Evolutionary conservation across 306 rosid species (phyloP).

Genomic region (Quercus agrifolia): DNA sequence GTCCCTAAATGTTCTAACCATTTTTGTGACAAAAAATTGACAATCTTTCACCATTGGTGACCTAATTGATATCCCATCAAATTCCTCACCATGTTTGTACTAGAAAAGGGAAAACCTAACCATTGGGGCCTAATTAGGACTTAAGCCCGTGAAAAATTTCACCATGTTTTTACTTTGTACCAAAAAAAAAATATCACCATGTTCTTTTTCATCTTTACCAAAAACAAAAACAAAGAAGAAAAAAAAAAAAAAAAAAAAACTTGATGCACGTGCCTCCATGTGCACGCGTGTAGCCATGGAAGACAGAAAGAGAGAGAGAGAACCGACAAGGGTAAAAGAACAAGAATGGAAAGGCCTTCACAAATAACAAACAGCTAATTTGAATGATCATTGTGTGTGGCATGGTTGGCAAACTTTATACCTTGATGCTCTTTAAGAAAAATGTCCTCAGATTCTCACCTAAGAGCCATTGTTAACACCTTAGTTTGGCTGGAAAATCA

Average conservation of each 20-base stretch:
- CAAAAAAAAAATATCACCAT: too few relatives aligned
- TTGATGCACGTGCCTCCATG: too few relatives aligned
- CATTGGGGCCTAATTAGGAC: too few relatives aligned
- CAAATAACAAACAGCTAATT: constrained; percentile 11
- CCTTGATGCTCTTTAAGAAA: neutral
- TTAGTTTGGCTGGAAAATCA: constrained; percentile 5
- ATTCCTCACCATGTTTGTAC: neutral
- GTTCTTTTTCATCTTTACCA: too few relatives aligned
- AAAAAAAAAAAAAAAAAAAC: too few relatives aligned
- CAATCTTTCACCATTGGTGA: neutral
- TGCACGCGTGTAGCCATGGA: too few relatives aligned
- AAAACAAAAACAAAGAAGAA: neutral
- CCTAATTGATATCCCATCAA: neutral
- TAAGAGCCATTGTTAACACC: neutral
- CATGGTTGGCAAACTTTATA: constrained; percentile 18
- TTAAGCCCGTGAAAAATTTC: too few relatives aligned
- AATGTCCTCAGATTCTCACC: neutral
- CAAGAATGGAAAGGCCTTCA: neutral
- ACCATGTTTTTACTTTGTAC: too few relatives aligned
- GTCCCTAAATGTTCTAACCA: neutral
- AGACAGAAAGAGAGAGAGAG: neutral
- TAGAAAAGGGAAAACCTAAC: too few relatives aligned
- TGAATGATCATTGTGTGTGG: neutral
- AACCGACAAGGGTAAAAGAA: neutral
- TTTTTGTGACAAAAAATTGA: neutral